These are phyloP conservation scores for Spizellomyces punctatus DNA, from an alignment of 192 early-diverging fungal species.

Conservation along the genomic window DNA sequence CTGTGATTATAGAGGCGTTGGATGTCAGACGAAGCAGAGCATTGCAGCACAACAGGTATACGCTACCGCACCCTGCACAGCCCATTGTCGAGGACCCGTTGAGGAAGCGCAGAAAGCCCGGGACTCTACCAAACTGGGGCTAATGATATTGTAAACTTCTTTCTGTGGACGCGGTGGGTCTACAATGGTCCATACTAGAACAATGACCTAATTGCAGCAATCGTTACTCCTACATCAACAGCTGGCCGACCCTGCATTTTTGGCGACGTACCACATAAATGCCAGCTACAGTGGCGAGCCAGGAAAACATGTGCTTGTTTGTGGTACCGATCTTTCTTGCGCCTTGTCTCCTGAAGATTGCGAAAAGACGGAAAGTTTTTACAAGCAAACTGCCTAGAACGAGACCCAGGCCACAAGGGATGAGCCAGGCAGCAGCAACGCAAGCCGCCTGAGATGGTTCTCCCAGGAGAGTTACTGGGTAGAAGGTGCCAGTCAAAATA, in stretches of 20 bases:
- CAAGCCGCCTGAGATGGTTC: conserved; percentile 14
- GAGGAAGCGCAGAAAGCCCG: not conserved
- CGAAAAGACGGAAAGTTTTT: conserved; percentile 21
- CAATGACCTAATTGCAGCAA: no score
- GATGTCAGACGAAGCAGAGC: conserved; percentile 2
- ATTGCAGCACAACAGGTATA: no score
- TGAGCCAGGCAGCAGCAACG: conserved; percentile 7
- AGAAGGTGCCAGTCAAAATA: not conserved
- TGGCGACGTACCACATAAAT: conserved; percentile 7
- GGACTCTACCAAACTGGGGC: not conserved
- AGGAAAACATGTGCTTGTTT: conserved; percentile 17
- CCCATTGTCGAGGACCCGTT: not conserved
- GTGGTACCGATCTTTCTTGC: not conserved
- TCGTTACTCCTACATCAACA: no score
- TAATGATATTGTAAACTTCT: not conserved
- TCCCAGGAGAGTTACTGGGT: conserved; percentile 16
- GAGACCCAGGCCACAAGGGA: not conserved
- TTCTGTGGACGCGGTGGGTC: conserved; percentile 8
- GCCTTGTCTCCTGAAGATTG: conserved; percentile 21
- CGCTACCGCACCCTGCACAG: not conserved
- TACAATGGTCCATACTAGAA: conserved; percentile 9
- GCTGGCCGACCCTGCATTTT: no score
- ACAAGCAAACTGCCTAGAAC: conserved; percentile 23
- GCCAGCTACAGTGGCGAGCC: not conserved
- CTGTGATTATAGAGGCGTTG: not conserved